Percentiles rank a stretch among this genome's conserved stretches.
These are phyloP conservation scores for Paramyrothecium roridum DNA, from an alignment of 2,329 filamentous ascomycete genomes.

Conservation along the genomic window DNA sequence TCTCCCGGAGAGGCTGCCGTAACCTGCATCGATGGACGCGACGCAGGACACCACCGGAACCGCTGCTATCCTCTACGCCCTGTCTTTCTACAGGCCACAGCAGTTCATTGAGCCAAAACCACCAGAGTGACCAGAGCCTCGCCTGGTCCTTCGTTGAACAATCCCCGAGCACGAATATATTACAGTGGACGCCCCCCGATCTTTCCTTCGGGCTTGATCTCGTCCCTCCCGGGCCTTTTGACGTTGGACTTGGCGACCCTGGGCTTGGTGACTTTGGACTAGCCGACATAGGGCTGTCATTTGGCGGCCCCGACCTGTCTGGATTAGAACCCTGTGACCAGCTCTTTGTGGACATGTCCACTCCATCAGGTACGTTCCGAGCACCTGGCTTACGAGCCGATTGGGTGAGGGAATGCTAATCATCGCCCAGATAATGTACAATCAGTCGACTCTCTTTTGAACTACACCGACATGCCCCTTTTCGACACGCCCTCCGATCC, in stretches of 20 bases:
- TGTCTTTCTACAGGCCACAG: neutral
- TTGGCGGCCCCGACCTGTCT: neutral
- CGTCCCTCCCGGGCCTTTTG: neutral
- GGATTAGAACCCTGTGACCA: neutral
- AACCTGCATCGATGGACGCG: constrained; percentile 1
- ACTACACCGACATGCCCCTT: neutral
- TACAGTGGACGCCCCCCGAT: neutral
- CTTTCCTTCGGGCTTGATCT: neutral
- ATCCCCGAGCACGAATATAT: neutral
- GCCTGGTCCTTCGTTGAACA: neutral
- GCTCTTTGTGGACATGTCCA: neutral
- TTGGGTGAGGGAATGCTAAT: no score
- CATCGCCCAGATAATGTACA: neutral
- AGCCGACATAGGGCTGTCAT: neutral
- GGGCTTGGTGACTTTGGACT: neutral
- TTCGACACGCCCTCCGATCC: neutral
- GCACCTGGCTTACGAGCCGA: neutral
- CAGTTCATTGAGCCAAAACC: neutral
- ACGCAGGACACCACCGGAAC: neutral
- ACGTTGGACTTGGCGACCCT: neutral
- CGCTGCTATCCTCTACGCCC: neutral
- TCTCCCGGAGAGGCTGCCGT: neutral
- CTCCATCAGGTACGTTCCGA: neutral
- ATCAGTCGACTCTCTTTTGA: neutral
- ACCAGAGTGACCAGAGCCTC: neutral